Evolutionary conservation across 148 eudicot species (phyloP).

Genomic region (Chenopodium suecicum): DNA sequence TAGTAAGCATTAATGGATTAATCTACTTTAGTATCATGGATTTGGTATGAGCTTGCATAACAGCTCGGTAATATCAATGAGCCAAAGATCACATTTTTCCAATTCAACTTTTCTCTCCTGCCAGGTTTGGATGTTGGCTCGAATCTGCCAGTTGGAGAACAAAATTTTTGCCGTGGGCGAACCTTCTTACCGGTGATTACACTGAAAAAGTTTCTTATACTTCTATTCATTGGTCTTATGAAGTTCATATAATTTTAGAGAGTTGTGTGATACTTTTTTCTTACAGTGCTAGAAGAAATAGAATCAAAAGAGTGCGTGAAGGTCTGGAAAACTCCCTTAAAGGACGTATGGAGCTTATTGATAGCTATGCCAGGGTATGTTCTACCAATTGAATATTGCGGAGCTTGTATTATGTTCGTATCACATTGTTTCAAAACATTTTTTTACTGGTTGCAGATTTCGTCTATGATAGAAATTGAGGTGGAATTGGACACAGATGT

Average conservation of each 20-base stretch:
- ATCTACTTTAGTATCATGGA: background rate
- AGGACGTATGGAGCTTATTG: conserved; percentile 78
- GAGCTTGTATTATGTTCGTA: background rate
- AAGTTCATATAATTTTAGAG: background rate
- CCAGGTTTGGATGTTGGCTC: conserved; percentile 96
- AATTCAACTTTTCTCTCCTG: background rate
- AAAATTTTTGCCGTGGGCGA: conserved; percentile 86
- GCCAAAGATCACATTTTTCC: background rate
- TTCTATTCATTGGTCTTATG: background rate
- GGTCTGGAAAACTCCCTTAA: conserved; percentile 70
- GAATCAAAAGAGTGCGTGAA: conserved; percentile 82
- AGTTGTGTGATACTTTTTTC: conserved; percentile 11
- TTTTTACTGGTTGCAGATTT: conserved; percentile 49
- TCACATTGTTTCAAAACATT: background rate
- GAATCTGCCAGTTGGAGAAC: conserved; percentile 88
- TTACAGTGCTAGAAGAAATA: conserved; percentile 73
- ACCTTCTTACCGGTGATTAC: conserved; percentile 79
- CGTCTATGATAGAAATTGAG: conserved; percentile 98
- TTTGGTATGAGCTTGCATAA: background rate
- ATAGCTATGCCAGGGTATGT: conserved; percentile 90
- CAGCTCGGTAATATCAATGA: background rate
- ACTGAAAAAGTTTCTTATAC: conserved; percentile 1
- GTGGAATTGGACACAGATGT: conserved; percentile 97
- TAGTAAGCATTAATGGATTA: background rate
- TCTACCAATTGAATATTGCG: conserved; percentile 1